Base-by-base conservation (phyloP, 2,329 filamentous ascomycete species). In the Endothia cerciana region DNA sequence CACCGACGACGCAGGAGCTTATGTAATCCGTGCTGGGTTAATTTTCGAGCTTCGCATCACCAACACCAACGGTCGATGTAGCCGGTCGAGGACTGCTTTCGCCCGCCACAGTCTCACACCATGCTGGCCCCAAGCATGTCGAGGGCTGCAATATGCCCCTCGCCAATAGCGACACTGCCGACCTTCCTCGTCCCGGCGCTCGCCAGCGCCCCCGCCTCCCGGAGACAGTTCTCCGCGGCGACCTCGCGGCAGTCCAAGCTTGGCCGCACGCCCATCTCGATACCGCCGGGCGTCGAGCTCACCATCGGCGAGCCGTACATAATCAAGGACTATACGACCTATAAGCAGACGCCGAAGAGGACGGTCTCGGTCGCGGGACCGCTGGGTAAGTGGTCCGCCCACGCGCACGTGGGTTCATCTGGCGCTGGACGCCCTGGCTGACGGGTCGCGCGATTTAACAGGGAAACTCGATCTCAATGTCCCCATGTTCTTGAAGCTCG, bases 221-320 rank as follows among this genome's bases (percentile, higher is more conserved):
- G 77, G 70, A 82, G 85, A 74, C 79, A 80, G 69, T 97, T 97
- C 82, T 94, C 91, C 65, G 89, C 88, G 51, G 90, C 92, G 53
- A 76, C 87, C 62, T 78, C 80, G 75, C 83, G 84, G 71, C 80
- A 83, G 65, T 97, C 94, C 55, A 95, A 97, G 83, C 90, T 99
- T 69, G 95, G 95, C 72, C 86, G 88, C 72, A 91, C 91, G 67
- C 87, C 91, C 30, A 86, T 97, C 62, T 89, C 92, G 63, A 84
- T 97, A 40, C 94, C 94, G 0, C 89, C 91, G 0, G 91, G 92
- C 69, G 95, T 99, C 65, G 90, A 90, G 61, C 83, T 99, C 51
- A 81, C 87, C 13, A 80, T 94, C 65, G 85, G 91, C 68, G 85
- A 93, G 67, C 86, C 89, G 4, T 79, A 77, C 62, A 73, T 82